Conservation (phyloP, 176 grass and related monocot genomes). For the Luzula sylvatica region DNA sequence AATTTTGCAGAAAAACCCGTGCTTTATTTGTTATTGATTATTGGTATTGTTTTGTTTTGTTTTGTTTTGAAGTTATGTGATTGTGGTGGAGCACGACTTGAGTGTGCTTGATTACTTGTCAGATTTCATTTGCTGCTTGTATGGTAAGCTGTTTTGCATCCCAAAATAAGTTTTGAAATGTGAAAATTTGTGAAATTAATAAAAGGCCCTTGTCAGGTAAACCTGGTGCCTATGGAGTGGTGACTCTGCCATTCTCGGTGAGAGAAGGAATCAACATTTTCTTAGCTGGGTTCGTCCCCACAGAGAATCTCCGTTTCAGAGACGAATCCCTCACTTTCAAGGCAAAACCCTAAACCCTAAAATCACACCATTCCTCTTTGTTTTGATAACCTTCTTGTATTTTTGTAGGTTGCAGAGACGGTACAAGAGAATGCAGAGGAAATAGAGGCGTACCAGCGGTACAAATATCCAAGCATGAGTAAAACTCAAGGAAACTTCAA, state of each 20-base stretch:
- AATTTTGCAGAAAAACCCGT: too few relatives aligned
- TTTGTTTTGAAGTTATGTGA: constrained; percentile 45
- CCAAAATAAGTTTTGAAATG: too few relatives aligned
- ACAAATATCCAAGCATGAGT: constrained; percentile 81
- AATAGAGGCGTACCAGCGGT: constrained; percentile 63
- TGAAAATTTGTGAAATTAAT: too few relatives aligned
- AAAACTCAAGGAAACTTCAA: constrained; percentile 83
- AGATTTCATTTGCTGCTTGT: constrained; percentile 92
- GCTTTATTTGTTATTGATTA: neutral
- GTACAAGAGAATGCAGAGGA: constrained; percentile 62
- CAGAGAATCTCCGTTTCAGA: constrained; percentile 75
- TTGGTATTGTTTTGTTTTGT: neutral
- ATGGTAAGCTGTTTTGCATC: too few relatives aligned
- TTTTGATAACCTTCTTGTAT: neutral
- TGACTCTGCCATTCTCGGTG: constrained; percentile 66
- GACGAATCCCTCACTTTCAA: constrained; percentile 79
- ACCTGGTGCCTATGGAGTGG: constrained; percentile 77
- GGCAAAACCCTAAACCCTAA: too few relatives aligned
- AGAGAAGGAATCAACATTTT: constrained; percentile 78
- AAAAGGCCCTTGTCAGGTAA: constrained; percentile 95
- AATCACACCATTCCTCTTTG: too few relatives aligned
- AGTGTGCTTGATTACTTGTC: constrained; percentile 87
- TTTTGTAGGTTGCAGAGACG: constrained; percentile 55
- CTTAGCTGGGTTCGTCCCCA: constrained; percentile 70
- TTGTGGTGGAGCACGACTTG: constrained; percentile 82